These are phyloP conservation scores for Nakazawaea sp. DNA, from an alignment of 805 yeast species.

Conservation along the genomic window DNA sequence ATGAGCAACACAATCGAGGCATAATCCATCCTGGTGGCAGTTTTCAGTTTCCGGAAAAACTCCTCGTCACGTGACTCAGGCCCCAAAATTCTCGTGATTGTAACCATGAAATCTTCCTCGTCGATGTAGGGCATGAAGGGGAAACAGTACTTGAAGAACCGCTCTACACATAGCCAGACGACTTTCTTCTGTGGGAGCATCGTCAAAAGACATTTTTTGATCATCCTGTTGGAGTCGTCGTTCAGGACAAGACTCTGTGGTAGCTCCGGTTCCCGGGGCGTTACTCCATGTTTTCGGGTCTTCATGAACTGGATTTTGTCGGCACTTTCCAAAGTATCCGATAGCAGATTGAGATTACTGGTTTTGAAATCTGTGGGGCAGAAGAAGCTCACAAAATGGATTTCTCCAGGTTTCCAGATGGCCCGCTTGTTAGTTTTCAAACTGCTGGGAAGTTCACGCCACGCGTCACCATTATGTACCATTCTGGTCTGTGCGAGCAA, in stretches of 20 bases:
- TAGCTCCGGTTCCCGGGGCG: no score
- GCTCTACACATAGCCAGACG: conserved; percentile 36
- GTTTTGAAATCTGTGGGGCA: background rate
- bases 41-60: no score
- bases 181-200: conserved; percentile 33
- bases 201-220: background rate
- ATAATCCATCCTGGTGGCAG: conserved; percentile 30
- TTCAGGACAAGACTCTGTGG: no score
- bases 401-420: background rate
- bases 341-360: background rate
- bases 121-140: conserved; percentile 44
- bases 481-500: no score
- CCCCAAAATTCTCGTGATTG: conserved; percentile 30
- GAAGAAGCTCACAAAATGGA: background rate
- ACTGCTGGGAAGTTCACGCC: background rate
- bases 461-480: no score
- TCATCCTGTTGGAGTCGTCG: no score
- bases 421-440: background rate
- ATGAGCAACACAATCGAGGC: conserved; percentile 43
- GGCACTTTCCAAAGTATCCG: background rate
- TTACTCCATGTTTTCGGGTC: no score
- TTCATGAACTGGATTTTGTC: background rate
- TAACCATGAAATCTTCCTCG: conserved; percentile 24
- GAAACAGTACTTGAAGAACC: conserved; percentile 38
- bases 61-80: no score